A percentile compares a stretch with the other conserved stretches of the same genome.
Evolutionary conservation across 306 rosid species (phyloP).

Genomic region (Corylus heterophylla): DNA sequence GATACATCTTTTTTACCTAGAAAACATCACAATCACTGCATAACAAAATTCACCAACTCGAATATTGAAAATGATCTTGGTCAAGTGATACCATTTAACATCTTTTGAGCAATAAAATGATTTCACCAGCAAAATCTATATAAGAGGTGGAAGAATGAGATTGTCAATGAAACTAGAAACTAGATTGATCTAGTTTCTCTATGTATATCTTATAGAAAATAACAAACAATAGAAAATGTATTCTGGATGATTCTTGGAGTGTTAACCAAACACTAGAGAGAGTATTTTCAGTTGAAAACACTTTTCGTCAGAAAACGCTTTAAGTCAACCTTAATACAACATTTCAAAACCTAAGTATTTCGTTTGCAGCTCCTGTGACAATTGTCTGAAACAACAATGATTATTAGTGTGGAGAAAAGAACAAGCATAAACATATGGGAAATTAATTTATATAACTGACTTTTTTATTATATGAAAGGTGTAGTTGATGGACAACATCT

Average conservation of each 20-base stretch:
- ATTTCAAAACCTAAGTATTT: slow-evolving; percentile 95
- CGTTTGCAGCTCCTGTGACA: slow-evolving; percentile 99
- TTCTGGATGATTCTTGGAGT: too few relatives aligned
- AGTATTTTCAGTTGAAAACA: too few relatives aligned
- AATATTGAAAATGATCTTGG: neutral
- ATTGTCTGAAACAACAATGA: slow-evolving; percentile 65
- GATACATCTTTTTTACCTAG: neutral
- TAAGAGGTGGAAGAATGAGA: too few relatives aligned
- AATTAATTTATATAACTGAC: neutral
- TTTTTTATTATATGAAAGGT: too few relatives aligned
- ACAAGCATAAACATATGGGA: slow-evolving; percentile 11
- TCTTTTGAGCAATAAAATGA: slow-evolving; percentile 4
- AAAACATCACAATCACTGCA: slow-evolving; percentile 3
- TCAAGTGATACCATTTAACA: neutral
- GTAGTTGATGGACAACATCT: too few relatives aligned
- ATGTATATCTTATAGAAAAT: too few relatives aligned
- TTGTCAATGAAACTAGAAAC: too few relatives aligned
- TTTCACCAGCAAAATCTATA: neutral
- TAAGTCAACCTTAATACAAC: slow-evolving; percentile 22
- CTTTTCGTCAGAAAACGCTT: too few relatives aligned
- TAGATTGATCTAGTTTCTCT: too few relatives aligned
- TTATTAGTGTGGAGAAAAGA: slow-evolving; percentile 19
- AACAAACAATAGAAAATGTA: too few relatives aligned
- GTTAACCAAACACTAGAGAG: too few relatives aligned
- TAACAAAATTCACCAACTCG: neutral